phyloP scores from a whole-genome alignment of 2,329 filamentous ascomycete genomes.

The Botrytis galanthina region DNA sequence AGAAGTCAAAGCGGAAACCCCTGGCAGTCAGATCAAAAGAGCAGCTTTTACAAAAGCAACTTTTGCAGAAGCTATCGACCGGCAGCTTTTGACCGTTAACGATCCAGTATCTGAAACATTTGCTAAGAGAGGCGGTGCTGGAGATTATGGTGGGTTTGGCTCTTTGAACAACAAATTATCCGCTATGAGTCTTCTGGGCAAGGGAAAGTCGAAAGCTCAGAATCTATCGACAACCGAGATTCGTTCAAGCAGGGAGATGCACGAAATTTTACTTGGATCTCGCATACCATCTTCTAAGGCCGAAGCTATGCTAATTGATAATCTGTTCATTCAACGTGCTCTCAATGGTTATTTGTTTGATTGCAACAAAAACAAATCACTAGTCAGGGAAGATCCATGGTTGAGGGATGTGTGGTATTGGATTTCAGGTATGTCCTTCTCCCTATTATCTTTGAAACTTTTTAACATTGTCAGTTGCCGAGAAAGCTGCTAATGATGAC shows the following conservation, averaged over 20 bases:
- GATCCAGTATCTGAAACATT: slow-evolving; percentile 13
- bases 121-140: background rate
- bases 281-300: slow-evolving; percentile 23
- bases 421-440: slow-evolving; percentile 56
- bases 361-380: slow-evolving; percentile 60
- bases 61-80: slow-evolving; percentile 16
- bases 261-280: slow-evolving; percentile 52
- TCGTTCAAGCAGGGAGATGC: slow-evolving; percentile 53
- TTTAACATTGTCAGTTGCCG: slow-evolving; percentile 48
- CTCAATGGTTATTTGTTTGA: slow-evolving; percentile 64
- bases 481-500: slow-evolving; percentile 60
- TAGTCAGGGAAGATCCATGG: slow-evolving; percentile 71
- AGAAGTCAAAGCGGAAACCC: slow-evolving; percentile 13
- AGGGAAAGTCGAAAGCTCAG: slow-evolving; percentile 3
- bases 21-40: slow-evolving; percentile 6
- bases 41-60: slow-evolving; percentile 17
- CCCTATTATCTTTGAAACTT: background rate
- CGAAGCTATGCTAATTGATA: slow-evolving; percentile 40
- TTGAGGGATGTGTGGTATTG: slow-evolving; percentile 78
- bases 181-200: slow-evolving; percentile 21
- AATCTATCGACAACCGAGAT: slow-evolving; percentile 14
- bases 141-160: background rate
- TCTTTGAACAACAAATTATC: slow-evolving; percentile 23
- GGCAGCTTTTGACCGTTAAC: background rate
- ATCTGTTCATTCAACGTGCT: slow-evolving; percentile 58